A percentile compares a stretch with the other conserved stretches of the same genome.
phyloP scores from a whole-genome alignment of 345 rosid genomes.

The Arabis alpina region DNA sequence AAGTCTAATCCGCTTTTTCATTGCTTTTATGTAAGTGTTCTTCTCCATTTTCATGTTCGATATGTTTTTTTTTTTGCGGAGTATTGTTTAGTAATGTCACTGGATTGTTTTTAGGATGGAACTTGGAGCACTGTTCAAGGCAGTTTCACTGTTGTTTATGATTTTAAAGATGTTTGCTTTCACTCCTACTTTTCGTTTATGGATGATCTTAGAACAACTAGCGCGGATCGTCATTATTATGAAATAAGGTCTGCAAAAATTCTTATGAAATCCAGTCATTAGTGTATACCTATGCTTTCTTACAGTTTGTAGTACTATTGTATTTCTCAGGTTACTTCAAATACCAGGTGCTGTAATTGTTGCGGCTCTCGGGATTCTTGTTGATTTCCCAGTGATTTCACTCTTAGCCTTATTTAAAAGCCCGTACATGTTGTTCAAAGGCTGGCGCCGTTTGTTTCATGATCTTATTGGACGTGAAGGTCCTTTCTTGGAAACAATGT shows the following conservation, averaged over 20 bases:
- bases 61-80: background rate
- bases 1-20: conserved; percentile 62
- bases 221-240: conserved; percentile 62
- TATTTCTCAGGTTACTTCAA: conserved; percentile 62
- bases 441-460: conserved; percentile 91
- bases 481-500: conserved; percentile 95
- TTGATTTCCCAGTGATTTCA: conserved; percentile 77
- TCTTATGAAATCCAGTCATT: background rate
- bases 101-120: no score
- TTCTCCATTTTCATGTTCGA: background rate
- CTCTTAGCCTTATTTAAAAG: conserved; percentile 76
- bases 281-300: background rate
- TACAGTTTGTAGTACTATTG: background rate
- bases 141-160: conserved; percentile 68
- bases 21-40: conserved; percentile 73
- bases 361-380: conserved; percentile 63
- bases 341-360: conserved; percentile 71
- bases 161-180: conserved; percentile 72
- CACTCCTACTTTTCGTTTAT: conserved; percentile 75
- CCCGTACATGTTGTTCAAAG: conserved; percentile 91
- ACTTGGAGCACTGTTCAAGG: conserved; percentile 72
- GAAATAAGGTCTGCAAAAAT: conserved; percentile 73
- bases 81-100: no score
- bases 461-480: conserved; percentile 99
- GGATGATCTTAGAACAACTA: conserved; percentile 66